Base-by-base conservation (phyloP, 768 basidiomycete genomes). In the Boletellus sp. region DNA sequence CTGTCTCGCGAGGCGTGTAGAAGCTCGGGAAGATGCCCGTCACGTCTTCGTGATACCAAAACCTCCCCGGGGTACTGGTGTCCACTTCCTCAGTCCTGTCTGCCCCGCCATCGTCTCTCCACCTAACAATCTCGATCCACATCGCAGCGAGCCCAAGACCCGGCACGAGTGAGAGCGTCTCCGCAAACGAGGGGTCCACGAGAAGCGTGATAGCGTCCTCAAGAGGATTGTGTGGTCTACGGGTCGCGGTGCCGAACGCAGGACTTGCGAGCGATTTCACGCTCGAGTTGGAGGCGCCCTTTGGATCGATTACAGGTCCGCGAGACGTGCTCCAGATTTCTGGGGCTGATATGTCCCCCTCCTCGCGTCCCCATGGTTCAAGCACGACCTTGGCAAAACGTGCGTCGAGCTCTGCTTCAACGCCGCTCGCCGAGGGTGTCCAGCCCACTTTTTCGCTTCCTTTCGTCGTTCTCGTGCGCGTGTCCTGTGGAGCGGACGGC, bases 51-150 rank as follows among this genome's bases (percentile, higher is more conserved):
- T 81, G 71, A 55, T 84, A 85, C 84, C 84, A 85, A 49, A 72
- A 80, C 26, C 44, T 56, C 6, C 57, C 61, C 2, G 50, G 46
- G 0, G 19, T 42, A 13, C 17, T 35, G 16, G 0, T 20, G 11
- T 55, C 54, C 24, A 51, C 59, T 37, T 46, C 47, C 1, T 32
- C 56, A 7, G 42, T 45, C 2, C 47, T 55, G 16, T 42, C 42
- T 11, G 6, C 8, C 13, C 53, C 43, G 11, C 63, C n/a, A n/a
- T n/a, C 48, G 11, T 10, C 31, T 42, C 56, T 62, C 48, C 65
- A 62, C 26, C 79, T 74, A 24, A 68, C 79, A 12, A 88, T 72
- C 67, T 90, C 85, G 19, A 88, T 78, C 79, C 81, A 90, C 40
- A 81, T 78, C 17, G 78, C 85, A 4, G 75, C 77, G 13, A 89